Conservation (phyloP, 371 early-diverging fungal species). For the Syncephalastrum racemosum region DNA sequence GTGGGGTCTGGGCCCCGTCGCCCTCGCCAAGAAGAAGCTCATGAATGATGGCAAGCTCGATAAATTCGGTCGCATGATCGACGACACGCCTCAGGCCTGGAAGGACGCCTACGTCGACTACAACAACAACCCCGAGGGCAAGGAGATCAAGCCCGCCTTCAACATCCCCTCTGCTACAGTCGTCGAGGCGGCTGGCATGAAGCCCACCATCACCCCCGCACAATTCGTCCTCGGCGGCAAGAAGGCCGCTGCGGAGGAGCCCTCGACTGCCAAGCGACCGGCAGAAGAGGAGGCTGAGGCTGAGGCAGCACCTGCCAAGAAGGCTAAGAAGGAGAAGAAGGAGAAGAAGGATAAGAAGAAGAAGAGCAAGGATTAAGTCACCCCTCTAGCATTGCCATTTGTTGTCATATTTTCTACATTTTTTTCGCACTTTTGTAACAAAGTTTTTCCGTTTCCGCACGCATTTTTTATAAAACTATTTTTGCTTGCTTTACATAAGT, state of each 20-base stretch:
- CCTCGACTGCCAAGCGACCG: constrained; percentile 26
- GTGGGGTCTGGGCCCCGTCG: constrained; percentile 97
- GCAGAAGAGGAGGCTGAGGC: constrained; percentile 17
- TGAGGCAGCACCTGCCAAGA: constrained; percentile 11
- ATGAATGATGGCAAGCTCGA: constrained; percentile 96
- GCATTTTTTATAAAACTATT: too few relatives aligned
- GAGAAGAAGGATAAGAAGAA: constrained; percentile 42
- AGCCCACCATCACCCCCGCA: constrained; percentile 32
- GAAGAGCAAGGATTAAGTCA: constrained; percentile 39
- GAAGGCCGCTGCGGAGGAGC: constrained; percentile 36
- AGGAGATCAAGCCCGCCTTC: constrained; percentile 32
- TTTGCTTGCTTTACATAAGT: too few relatives aligned
- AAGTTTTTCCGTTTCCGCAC: too few relatives aligned
- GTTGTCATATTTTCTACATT: too few relatives aligned
- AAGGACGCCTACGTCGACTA: constrained; percentile 75
- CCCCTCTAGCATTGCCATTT: too few relatives aligned
- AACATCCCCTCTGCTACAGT: constrained; percentile 27
- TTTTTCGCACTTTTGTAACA: too few relatives aligned
- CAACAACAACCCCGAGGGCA: constrained; percentile 50
- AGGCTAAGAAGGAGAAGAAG: constrained; percentile 34
- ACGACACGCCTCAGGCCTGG: constrained; percentile 82
- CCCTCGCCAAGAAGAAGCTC: constrained; percentile 95
- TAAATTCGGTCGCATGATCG: constrained; percentile 90
- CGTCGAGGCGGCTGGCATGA: constrained; percentile 43
- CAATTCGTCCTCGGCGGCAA: constrained; percentile 23